Base-by-base conservation (phyloP, 345 rosid genomes). In the Kernera saxatilis region DNA sequence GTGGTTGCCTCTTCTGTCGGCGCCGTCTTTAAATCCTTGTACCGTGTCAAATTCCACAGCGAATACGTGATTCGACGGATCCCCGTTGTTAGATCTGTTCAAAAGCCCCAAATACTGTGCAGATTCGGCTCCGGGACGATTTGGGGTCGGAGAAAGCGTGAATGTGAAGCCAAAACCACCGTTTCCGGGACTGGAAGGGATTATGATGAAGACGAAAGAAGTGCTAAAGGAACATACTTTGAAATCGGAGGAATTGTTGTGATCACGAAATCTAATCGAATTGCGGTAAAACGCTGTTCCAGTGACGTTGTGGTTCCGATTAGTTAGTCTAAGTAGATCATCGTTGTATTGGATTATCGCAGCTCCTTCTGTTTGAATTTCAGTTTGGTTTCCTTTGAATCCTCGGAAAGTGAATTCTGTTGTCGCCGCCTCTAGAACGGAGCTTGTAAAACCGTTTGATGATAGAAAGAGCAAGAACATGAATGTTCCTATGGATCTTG, bases 1-100 rank as follows among this genome's bases (percentile, higher is more conserved):
- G 67, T 88, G 84, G 72, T 82, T 86, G 17, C 88, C 88, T 33
- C 18, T 69, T 2, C 55, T 19, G 51, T 80, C 78, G 1, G 4
- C 0, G 4, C 0, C 29, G 3, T 68, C 78, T 2, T 73, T 73
- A 73, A 81, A 78, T 4, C 92, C 93, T 40, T 66, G 85, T 3
- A 82, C 83, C 2, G 88, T 85, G 70, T 85, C 90, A 50, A 88
- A 88, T 48, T 88, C 90, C 2, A 88, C 82, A 1, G 87, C 86
- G 36, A 88, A 78, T 21, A 88, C 71, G 56, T 82, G 87, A 60
- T 88, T 86, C 1, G 82, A 39, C 1, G 9, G 0, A 0, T 69
- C 0, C 6, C 72, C 71, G 29, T 83, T 17, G 29, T 29, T 83
- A 1, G 32, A 3, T 1, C 13, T 1, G 74, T 80, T 88, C 72